Percentiles rank a stretch among this genome's conserved stretches.
These are phyloP conservation scores for Russula emetica DNA, from an alignment of 768 basidiomycete genomes.

Conservation along the genomic window DNA sequence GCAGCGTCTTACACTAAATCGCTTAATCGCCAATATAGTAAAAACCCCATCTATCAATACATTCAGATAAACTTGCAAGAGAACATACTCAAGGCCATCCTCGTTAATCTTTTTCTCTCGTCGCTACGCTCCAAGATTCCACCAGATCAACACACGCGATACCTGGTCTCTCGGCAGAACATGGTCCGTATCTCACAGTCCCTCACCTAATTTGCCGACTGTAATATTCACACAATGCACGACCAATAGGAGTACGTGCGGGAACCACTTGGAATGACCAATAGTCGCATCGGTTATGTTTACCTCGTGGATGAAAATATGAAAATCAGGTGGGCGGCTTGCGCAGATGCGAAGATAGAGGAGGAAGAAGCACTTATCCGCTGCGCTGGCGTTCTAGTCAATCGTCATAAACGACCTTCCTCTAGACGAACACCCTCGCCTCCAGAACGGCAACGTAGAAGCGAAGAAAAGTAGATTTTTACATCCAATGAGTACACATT, in stretches of 20 bases:
- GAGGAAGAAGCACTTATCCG: conserved; percentile 66
- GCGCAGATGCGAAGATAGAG: conserved; percentile 73
- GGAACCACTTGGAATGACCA: conserved; percentile 81
- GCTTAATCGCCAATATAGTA: conserved; percentile 48
- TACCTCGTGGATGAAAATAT: conserved; percentile 83
- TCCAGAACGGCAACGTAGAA: neutral
- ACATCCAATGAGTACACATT: neutral
- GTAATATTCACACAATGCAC: neutral
- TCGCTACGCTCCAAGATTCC: conserved; percentile 68
- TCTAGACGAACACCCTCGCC: neutral
- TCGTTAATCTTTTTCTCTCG: conserved; percentile 80
- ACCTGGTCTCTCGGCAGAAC: conserved; percentile 77
- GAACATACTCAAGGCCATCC: conserved; percentile 86
- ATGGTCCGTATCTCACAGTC: conserved; percentile 47
- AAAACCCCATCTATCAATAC: conserved; percentile 62
- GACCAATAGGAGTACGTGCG: conserved; percentile 52
- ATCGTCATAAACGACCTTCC: conserved; percentile 43
- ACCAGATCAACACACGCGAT: conserved; percentile 57
- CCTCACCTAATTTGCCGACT: neutral
- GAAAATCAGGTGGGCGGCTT: conserved; percentile 89
- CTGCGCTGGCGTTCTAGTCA: conserved; percentile 66
- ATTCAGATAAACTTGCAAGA: conserved; percentile 92
- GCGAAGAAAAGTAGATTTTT: neutral
- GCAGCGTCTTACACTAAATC: conserved; percentile 62
- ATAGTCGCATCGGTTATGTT: conserved; percentile 88